Conservation (phyloP, 2,329 filamentous ascomycete genomes). For the Penicillium sp. region DNA sequence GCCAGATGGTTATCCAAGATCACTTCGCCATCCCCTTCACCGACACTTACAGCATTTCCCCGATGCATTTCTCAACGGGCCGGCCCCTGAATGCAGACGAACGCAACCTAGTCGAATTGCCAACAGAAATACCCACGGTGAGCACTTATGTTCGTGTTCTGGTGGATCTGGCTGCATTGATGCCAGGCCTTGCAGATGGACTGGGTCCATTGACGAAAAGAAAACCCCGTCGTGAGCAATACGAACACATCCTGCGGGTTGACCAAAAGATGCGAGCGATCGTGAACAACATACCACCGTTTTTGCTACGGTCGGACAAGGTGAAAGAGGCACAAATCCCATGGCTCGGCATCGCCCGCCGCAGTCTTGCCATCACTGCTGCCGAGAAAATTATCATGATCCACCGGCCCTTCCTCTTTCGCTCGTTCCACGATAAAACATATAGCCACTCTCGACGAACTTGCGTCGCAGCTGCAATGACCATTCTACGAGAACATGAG, state of each 20-base stretch:
- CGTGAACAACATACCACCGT: slow-evolving; percentile 31
- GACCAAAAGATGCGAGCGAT: slow-evolving; percentile 36
- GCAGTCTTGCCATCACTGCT: slow-evolving; percentile 39
- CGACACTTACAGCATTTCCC: slow-evolving; percentile 38
- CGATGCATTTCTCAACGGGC: slow-evolving; percentile 34
- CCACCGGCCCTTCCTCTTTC: slow-evolving; percentile 39
- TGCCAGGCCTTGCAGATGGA: slow-evolving; percentile 35
- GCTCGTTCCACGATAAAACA: slow-evolving; percentile 31
- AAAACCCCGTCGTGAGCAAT: slow-evolving; percentile 36
- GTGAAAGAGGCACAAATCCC: slow-evolving; percentile 29
- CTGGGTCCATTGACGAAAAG: slow-evolving; percentile 32
- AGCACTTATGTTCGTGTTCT: slow-evolving; percentile 32
- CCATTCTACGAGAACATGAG: slow-evolving; percentile 34
- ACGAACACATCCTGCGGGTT: slow-evolving; percentile 36
- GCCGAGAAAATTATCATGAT: slow-evolving; percentile 46
- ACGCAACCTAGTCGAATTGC: slow-evolving; percentile 24
- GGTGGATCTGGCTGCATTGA: slow-evolving; percentile 32
- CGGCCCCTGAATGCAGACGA: slow-evolving; percentile 39
- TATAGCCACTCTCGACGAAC: slow-evolving; percentile 37
- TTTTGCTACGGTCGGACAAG: slow-evolving; percentile 29
- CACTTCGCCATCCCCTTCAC: slow-evolving; percentile 39
- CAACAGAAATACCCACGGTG: slow-evolving; percentile 19
- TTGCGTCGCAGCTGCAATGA: slow-evolving; percentile 41
- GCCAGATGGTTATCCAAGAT: slow-evolving; percentile 40
- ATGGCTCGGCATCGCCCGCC: slow-evolving; percentile 37